Evolutionary conservation across 345 rosid species (phyloP), one percentile per base, ranked within the genome.

Genomic region (Murraya paniculata): DNA sequence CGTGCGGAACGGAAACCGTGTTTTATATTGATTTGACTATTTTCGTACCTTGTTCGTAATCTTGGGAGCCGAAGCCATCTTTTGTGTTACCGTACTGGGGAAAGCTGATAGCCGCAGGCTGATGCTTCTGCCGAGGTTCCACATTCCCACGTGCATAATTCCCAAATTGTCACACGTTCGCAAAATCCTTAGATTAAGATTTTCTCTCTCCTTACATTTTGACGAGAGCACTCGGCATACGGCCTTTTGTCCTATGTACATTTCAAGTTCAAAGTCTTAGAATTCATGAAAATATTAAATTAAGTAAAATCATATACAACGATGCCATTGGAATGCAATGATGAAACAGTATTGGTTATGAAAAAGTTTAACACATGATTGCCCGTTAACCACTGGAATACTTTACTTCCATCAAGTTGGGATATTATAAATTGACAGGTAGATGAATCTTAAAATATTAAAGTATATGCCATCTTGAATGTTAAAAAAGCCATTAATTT

Each of bases 61-160:
- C 21, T 50, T 53, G 21, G 57, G 57, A 53, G 21, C n/a, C 57
- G 6, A 53, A 5, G 57, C 57, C 57, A 53, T 53, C 57, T 53
- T 53, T 53, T 11, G 5, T 4, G 57, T 18, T 19, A 4, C 57
- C 57, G n/a, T 53, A 53, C 57, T 16, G 57, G n/a, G 7, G 56
- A 50, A 50, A 50, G 56, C 56, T 50, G 22, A 14, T 2, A 50
- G 56, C 22, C 4, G n/a, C 8, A 48, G 19, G 5, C 22, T 48
- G 73, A 36, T 28, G 36, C 24, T 28, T 45, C 35, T 7, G 6
- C 36, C 8, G 38, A 30, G 61, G 25, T 71, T 71, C 57, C 39
- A 71, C 53, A 71, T 71, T 71, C 28, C 62, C 45, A 71, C 10
- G 61, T 71, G 41, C 41, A n/a, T 56, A 50, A 70, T 13, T 57